Conservation (phyloP, 495 filamentous ascomycete species). For the Annulohypoxylon moriforme region DNA sequence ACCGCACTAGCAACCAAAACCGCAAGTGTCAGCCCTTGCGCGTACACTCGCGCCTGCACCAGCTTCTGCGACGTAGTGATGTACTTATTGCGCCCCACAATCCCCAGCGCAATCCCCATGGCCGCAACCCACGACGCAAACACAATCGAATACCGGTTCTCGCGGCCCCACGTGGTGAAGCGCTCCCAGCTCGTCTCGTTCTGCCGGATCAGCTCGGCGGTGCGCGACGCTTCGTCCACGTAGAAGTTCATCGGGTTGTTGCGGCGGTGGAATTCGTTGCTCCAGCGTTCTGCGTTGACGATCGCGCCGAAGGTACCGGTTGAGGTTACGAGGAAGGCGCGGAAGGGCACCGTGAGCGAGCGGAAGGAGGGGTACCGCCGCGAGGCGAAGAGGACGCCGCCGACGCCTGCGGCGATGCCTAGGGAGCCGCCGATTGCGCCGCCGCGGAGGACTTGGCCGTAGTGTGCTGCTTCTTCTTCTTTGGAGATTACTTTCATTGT, state of each 20-base stretch:
- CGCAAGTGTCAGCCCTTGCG: conserved; percentile 92
- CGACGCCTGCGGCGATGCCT: conserved; percentile 72
- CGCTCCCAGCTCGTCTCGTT: conserved; percentile 60
- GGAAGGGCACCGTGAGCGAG: conserved; percentile 85
- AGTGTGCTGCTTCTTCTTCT: conserved; percentile 82
- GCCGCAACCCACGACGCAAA: conserved; percentile 83
- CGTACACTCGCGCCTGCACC: conserved; percentile 97
- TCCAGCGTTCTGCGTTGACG: conserved; percentile 83
- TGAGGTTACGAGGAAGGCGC: conserved; percentile 88
- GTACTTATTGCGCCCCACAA: conserved; percentile 84
- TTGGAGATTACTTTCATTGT: conserved; percentile 94
- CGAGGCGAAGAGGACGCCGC: conserved; percentile 70
- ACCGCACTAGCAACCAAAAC: conserved; percentile 88
- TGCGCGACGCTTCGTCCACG: conserved; percentile 66
- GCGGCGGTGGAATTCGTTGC: conserved; percentile 75
- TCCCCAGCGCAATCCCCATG: conserved; percentile 78
- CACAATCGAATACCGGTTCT: conserved; percentile 92
- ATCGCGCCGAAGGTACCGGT: conserved; percentile 86
- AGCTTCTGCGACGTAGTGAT: conserved; percentile 86
- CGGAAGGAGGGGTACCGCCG: conserved; percentile 78
- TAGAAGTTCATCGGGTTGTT: conserved; percentile 74
- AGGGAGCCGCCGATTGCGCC: conserved; percentile 74
- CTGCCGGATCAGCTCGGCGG: conserved; percentile 56
- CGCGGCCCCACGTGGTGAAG: conserved; percentile 69
- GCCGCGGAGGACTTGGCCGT: conserved; percentile 76